Evolutionary conservation across 2,329 filamentous ascomycete species (phyloP), one percentile per base, ranked within the genome.

Genomic region (Dothistroma septosporum): DNA sequence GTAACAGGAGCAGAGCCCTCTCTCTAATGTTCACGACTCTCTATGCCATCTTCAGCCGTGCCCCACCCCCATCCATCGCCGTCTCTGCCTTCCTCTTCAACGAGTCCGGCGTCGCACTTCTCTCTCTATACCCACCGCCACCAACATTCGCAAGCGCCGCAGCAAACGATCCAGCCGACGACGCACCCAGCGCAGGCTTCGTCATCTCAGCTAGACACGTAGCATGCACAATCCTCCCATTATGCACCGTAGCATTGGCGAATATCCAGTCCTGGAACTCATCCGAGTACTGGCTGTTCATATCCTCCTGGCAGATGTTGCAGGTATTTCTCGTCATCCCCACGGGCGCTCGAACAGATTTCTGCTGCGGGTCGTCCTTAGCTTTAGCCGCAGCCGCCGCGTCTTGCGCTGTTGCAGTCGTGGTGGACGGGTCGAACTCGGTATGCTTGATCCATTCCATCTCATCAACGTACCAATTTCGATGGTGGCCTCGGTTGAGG

Each of bases 211-310:
- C 85, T 73, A 93, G 91, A 74, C 94, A 99, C 58, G 87, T 95
- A 11, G 88, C 91, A 75, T 99, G 94, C 70, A 91, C 97, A 16
- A 94, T 88, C 64, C 91, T 86, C 59, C 83, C 85, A 37, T 89
- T 90, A 32, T 95, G 85, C 65, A 88, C 84, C 55, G 90, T 82
- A 0, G 93, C 90, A 75, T 99, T 93, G 75, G 91, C 88, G 90
- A 94, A 97, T 46, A 99, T 93, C 84, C 92, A 97, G 71, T 99
- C 93, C 75, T 97, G 92, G 19, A 89, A 90, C 64, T 95, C 91
- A 69, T 95, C 91, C 7, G 93, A 87, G 89, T 92, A 97, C 66
- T 89, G 89, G 66, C 90, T 91, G 77, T 95, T 89, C 69, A 99
- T 97, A 66, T 89, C 89, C 73, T 99, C 94, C 74, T 96, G 92